phyloP scores from a whole-genome alignment of 2,329 filamentous ascomycete genomes.

The Pseudogymnoascus sp. region DNA sequence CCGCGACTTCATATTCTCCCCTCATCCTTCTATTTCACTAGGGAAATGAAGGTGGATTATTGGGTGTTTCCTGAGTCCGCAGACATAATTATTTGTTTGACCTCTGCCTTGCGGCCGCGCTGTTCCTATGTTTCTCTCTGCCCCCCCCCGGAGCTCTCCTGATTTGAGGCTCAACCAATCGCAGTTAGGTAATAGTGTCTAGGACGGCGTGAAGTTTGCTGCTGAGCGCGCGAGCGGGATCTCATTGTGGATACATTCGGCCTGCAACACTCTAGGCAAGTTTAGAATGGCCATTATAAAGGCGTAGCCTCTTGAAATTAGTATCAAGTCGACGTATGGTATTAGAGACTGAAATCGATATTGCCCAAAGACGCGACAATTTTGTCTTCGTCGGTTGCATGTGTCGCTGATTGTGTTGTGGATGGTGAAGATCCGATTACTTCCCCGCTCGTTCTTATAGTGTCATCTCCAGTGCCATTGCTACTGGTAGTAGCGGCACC shows the following conservation, averaged over 20 bases:
- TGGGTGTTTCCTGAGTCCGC: not conserved
- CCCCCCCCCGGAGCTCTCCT: not conserved
- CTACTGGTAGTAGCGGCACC: conserved; percentile 18
- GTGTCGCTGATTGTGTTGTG: conserved; percentile 26
- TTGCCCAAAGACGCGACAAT: conserved; percentile 48
- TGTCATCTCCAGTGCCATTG: conserved; percentile 17
- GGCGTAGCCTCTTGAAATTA: not conserved
- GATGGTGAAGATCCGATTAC: conserved; percentile 25
- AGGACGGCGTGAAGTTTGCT: not conserved
- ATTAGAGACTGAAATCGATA: conserved; percentile 56
- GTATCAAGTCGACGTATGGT: not conserved
- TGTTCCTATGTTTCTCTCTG: not conserved
- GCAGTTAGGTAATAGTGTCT: not conserved
- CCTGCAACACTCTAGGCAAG: no score
- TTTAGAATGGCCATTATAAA: not conserved
- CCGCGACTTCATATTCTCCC: not conserved
- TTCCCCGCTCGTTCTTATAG: conserved; percentile 17
- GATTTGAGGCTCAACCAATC: not conserved
- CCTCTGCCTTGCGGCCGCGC: not conserved
- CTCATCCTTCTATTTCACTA: not conserved
- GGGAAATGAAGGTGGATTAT: not conserved
- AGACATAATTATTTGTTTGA: not conserved
- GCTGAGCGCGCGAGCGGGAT: not conserved
- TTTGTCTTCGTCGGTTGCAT: conserved; percentile 40
- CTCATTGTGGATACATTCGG: not conserved